A percentile compares a stretch with the other conserved stretches of the same genome.
Evolutionary conservation across 2,329 filamentous ascomycete genomes (phyloP).

Genomic region (Teratosphaeriaceae sp.): DNA sequence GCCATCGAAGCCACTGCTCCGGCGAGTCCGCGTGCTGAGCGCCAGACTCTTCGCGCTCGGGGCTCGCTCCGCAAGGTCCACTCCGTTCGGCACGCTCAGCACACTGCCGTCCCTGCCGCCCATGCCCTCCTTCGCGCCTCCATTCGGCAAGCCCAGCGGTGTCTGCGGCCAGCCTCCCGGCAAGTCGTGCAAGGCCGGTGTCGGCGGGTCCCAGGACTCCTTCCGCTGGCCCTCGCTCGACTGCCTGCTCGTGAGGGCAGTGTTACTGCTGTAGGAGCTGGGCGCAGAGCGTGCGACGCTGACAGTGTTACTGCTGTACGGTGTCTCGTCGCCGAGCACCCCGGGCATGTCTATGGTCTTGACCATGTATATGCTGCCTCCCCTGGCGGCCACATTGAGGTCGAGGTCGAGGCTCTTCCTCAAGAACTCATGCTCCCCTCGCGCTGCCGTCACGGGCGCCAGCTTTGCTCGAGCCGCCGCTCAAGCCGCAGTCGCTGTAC

Average conservation of each 20-base stretch:
- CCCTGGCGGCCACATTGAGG: conserved; percentile 23
- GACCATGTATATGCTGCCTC: conserved; percentile 36
- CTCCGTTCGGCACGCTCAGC: conserved; percentile 20
- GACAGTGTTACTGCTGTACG: conserved; percentile 24
- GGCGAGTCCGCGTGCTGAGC: conserved; percentile 32
- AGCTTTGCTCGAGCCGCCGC: conserved; percentile 16
- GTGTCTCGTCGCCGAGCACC: conserved; percentile 23
- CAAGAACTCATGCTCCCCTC: conserved; percentile 14
- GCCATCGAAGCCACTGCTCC: conserved; percentile 22
- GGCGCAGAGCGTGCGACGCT: conserved; percentile 24
- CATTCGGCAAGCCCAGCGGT: conserved; percentile 21
- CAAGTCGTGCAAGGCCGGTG: conserved; percentile 16
- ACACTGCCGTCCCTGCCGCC: conserved; percentile 25
- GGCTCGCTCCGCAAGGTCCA: conserved; percentile 17
- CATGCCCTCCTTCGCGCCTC: conserved; percentile 33
- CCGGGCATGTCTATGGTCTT: conserved; percentile 47
- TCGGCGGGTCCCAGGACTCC: conserved; percentile 8
- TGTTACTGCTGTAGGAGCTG: conserved; percentile 8
- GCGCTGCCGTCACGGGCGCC: conserved; percentile 18
- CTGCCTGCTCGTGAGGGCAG: conserved; percentile 6
- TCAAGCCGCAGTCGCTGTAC: too few species aligned
- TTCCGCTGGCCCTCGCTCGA: conserved; percentile 7
- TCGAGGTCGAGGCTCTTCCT: conserved; percentile 26
- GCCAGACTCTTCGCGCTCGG: conserved; percentile 23
- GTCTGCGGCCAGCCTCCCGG: conserved; percentile 24